These are phyloP conservation scores for Pseudogymnoascus sp. DNA, from an alignment of 2,329 filamentous ascomycete genomes.

Conservation along the genomic window DNA sequence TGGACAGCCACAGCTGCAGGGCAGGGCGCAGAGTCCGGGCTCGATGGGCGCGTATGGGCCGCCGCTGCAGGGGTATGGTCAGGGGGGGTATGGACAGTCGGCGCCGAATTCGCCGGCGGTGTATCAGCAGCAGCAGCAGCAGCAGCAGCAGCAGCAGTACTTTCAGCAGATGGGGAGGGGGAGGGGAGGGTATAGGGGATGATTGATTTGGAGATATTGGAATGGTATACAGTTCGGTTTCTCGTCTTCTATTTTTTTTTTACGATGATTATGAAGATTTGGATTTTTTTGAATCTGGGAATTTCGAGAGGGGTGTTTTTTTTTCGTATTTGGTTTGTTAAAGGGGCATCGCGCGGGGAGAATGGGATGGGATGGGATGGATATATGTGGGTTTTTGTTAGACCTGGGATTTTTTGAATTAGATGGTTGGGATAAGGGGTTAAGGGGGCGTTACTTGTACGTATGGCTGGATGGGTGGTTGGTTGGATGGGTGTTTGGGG, in stretches of 20 bases:
- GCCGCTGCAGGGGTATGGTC: no score
- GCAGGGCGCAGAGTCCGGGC: neutral
- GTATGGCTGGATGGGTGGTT: neutral
- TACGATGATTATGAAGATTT: neutral
- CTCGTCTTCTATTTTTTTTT: no score
- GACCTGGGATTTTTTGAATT: neutral
- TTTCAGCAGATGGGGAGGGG: neutral
- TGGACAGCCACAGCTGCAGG: neutral
- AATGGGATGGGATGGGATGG: neutral
- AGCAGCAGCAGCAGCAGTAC: neutral
- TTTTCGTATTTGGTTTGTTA: neutral
- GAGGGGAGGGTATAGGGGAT: neutral
- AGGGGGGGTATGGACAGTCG: neutral
- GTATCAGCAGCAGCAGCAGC: neutral
- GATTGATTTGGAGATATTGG: neutral
- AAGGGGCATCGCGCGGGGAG: neutral
- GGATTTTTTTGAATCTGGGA: no score
- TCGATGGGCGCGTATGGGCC: neutral
- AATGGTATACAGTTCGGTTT: no score
- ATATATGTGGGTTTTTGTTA: neutral
- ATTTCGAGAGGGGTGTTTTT: no score
- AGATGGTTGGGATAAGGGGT: neutral
- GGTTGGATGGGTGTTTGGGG: neutral
- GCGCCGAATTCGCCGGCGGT: neutral
- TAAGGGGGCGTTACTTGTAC: neutral